Evolutionary conservation across 768 basidiomycete species (phyloP), one percentile per base, ranked within the genome.

Genomic region (Lactifluus piperatus): DNA sequence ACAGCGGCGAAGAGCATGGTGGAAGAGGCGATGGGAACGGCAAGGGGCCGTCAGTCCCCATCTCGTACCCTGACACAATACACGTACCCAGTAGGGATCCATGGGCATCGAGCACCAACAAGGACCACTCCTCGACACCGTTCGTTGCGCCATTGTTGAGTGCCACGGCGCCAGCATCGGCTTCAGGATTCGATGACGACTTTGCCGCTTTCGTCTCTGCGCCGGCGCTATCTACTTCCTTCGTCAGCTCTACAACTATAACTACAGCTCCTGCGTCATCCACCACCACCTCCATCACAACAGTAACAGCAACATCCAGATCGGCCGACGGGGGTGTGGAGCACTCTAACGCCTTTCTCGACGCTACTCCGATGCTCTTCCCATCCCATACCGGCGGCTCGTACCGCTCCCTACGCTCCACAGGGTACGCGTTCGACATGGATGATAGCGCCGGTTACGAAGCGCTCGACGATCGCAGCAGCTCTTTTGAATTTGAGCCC

Each of bases 201-300:
- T 93, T 93, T 66, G 78, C 83, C 2, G 83, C 81, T 29, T 88
- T 88, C 62, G 78, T 89, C 18, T 83, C 85, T 32, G 85, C 85
- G n/a, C 80, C 73, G 4, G 14, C 22, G 22, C 22, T 24, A 9
- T 9, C 41, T 39, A 18, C 39, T 6, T 32, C 30, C 30, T 6
- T n/a, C 39, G 18, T 18, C 5, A 18, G 18, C 39, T 39, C 39
- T 39, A n/a, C n/a, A n/a, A 39, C 39, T 6, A 9, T 18, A 18
- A 5, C 16, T 8, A 18, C 18, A 6, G 30, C 30, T 32, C 30
- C 30, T 6, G 30, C 30, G 7, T 10, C 30, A n/a, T n/a, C n/a
- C n/a, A n/a, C 30, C 30, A 32, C 30, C 30, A 7, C 30, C 10
- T 11, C 34, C 10, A 11, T 3, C 10, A 10, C 34, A 11, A 43